Percentiles rank a stretch among this genome's conserved stretches.
Evolutionary conservation across 2,329 filamentous ascomycete species (phyloP).

Genomic region (Penicillium olsonii): DNA sequence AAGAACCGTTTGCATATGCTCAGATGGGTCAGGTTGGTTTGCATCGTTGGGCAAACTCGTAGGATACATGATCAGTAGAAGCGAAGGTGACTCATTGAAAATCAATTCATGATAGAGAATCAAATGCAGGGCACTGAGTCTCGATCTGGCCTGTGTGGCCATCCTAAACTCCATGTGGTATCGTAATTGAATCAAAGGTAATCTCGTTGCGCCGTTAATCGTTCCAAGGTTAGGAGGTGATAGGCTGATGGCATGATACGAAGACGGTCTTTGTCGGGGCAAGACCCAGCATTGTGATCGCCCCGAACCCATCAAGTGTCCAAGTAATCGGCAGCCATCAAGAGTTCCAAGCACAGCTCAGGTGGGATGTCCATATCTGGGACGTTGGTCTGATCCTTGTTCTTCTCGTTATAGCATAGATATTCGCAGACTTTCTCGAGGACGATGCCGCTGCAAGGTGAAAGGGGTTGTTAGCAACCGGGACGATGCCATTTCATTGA

Average conservation of each 20-base stretch:
- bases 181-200: slow-evolving; percentile 1
- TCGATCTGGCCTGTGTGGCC: neutral
- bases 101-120: slow-evolving; percentile 1
- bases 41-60: neutral
- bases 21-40: slow-evolving; percentile 29
- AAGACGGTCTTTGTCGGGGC: neutral
- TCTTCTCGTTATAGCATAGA: slow-evolving; percentile 67
- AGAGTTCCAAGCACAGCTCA: slow-evolving; percentile 64
- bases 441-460: slow-evolving; percentile 54
- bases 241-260: neutral
- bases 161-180: slow-evolving; percentile 15
- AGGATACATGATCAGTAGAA: neutral
- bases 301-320: slow-evolving; percentile 41
- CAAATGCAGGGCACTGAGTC: slow-evolving; percentile 7
- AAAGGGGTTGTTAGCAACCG: slow-evolving; percentile 5
- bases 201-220: slow-evolving; percentile 19
- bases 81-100: neutral
- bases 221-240: slow-evolving; percentile 1
- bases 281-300: neutral
- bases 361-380: slow-evolving; percentile 68
- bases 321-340: slow-evolving; percentile 69
- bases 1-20: slow-evolving; percentile 35
- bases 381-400: slow-evolving; percentile 61
- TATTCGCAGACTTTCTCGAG: slow-evolving; percentile 72
- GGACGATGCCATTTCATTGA: neutral